phyloP scores from a whole-genome alignment of 2,329 filamentous ascomycete species.

The Tolypocladium guangdongense region DNA sequence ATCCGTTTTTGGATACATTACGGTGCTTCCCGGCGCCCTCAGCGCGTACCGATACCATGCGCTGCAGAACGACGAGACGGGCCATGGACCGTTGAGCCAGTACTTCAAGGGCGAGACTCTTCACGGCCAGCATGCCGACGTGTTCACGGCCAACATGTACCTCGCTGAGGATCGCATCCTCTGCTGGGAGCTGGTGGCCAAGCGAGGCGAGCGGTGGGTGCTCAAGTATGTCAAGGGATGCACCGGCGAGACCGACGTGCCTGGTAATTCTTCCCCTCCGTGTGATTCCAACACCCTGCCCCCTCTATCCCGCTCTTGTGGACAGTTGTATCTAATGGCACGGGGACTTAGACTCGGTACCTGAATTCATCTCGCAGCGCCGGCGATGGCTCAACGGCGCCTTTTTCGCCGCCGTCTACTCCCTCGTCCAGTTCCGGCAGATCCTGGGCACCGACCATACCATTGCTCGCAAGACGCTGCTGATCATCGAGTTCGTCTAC shows the following conservation, averaged over 20 bases:
- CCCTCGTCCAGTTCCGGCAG: constrained; percentile 86
- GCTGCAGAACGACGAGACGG: constrained; percentile 90
- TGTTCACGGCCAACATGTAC: constrained; percentile 97
- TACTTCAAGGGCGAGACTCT: constrained; percentile 99
- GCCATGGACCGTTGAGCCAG: constrained; percentile 88
- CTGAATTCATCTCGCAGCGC: constrained; percentile 94
- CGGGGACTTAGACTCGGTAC: constrained; percentile 60
- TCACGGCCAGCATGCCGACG: constrained; percentile 90
- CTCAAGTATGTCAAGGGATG: constrained; percentile 96
- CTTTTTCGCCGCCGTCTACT: constrained; percentile 98
- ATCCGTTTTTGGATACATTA: constrained; percentile 97
- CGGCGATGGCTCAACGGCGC: constrained; percentile 96
- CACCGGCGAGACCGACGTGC: constrained; percentile 95
- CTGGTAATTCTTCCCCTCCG: constrained; percentile 48
- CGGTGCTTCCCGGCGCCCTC: constrained; percentile 86
- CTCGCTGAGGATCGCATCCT: constrained; percentile 82
- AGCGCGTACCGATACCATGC: constrained; percentile 95
- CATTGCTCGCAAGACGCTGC: constrained; percentile 72
- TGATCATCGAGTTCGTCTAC: constrained; percentile 93
- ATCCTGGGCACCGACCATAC: constrained; percentile 92
- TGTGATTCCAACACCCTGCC: not conserved
- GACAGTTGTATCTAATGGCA: constrained; percentile 11
- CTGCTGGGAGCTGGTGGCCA: constrained; percentile 92
- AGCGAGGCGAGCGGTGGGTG: constrained; percentile 90
- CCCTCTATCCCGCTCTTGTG: too few species aligned